Evolutionary conservation across 176 grass and related monocot genomes (phyloP).

Genomic region (Cocos nucifera): DNA sequence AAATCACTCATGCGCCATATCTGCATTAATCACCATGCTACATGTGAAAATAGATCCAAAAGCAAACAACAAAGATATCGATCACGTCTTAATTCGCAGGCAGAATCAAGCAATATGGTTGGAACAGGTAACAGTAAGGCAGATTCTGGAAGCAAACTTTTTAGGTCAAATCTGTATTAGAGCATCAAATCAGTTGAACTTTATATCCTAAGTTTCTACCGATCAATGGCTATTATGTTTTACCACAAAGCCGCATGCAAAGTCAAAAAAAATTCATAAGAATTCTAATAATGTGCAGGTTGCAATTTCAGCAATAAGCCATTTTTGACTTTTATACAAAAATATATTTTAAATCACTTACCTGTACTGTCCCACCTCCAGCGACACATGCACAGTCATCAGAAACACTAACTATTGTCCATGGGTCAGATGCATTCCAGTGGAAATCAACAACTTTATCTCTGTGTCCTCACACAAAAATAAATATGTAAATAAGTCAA

Average conservation of each 20-base stretch:
- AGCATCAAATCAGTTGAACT: too few species aligned
- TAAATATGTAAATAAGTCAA: too few species aligned
- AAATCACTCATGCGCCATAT: constrained; percentile 92
- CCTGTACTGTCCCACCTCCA: constrained; percentile 94
- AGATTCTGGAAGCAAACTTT: too few species aligned
- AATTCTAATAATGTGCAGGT: not conserved
- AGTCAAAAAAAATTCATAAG: too few species aligned
- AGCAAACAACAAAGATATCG: not conserved
- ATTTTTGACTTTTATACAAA: too few species aligned
- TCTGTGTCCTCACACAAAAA: constrained; percentile 20
- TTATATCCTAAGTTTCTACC: too few species aligned
- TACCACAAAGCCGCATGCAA: too few species aligned
- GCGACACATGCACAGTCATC: constrained; percentile 91
- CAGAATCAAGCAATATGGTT: too few species aligned
- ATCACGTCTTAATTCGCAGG: too few species aligned
- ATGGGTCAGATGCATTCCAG: constrained; percentile 89
- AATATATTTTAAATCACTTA: constrained; percentile 12
- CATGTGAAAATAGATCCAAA: not conserved
- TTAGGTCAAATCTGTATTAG: too few species aligned
- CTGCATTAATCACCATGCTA: constrained; percentile 31
- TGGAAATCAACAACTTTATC: constrained; percentile 86
- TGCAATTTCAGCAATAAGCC: not conserved
- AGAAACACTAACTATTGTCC: constrained; percentile 95
- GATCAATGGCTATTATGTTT: too few species aligned
- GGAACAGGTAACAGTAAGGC: too few species aligned